Evolutionary conservation across 768 basidiomycete genomes (phyloP).

Genomic region (Candolleomyces efflorescens): DNA sequence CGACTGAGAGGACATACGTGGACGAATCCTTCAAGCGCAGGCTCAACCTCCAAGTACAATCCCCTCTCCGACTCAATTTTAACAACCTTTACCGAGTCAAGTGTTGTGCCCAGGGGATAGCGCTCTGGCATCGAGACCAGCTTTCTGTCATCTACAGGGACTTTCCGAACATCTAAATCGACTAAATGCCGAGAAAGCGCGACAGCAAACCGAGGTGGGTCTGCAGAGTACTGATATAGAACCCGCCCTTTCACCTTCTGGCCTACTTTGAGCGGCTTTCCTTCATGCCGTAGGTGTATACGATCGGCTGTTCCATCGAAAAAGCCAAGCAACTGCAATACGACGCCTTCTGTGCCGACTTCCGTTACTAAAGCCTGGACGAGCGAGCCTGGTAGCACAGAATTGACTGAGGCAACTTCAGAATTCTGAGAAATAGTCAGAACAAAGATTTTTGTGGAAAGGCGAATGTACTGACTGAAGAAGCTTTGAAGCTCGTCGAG

Average conservation of each 20-base stretch:
- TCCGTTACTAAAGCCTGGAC: conserved; percentile 82
- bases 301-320: conserved; percentile 89
- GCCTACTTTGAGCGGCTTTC: conserved; percentile 53
- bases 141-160: conserved; percentile 19
- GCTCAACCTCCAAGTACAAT: conserved; percentile 60
- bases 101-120: conserved; percentile 68
- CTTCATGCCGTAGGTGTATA: conserved; percentile 59
- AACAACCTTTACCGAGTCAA: conserved; percentile 71
- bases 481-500: conserved; percentile 39
- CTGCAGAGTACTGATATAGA: conserved; percentile 71
- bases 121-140: conserved; percentile 40
- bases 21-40: conserved; percentile 72
- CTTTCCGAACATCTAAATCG: conserved; percentile 39
- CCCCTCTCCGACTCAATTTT: conserved; percentile 82
- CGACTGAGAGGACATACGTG: conserved; percentile 56
- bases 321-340: conserved; percentile 86
- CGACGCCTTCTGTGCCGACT: conserved; percentile 68
- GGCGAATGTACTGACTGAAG: conserved; percentile 43
- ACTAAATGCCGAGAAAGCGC: conserved; percentile 72
- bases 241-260: conserved; percentile 82
- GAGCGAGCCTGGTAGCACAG: conserved; percentile 81
- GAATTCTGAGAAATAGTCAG: conserved; percentile 44
- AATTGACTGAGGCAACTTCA: conserved; percentile 74
- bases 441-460: neutral
- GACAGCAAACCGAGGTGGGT: conserved; percentile 82